phyloP scores from a whole-genome alignment of 2,329 filamentous ascomycete species.

The Diplodia scrobiculata region DNA sequence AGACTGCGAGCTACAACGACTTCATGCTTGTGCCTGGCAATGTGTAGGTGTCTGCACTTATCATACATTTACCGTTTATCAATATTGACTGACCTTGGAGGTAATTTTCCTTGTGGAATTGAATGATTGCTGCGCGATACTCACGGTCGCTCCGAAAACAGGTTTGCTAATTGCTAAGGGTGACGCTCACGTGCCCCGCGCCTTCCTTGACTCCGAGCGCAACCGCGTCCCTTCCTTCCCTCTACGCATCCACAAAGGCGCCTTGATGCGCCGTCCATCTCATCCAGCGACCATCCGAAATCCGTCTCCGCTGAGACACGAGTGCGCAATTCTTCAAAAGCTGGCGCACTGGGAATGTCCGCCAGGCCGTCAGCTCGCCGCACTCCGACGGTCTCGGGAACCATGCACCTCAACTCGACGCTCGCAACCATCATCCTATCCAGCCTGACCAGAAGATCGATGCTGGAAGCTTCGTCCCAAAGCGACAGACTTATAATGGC shows the following conservation, averaged over 20 bases:
- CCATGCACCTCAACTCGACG: background rate
- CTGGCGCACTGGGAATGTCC: too few species aligned
- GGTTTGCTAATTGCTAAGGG: background rate
- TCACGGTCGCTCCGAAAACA: background rate
- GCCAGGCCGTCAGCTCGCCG: background rate
- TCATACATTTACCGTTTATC: background rate
- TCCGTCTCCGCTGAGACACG: background rate
- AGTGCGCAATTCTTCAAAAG: background rate
- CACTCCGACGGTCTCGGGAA: background rate
- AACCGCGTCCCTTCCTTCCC: background rate
- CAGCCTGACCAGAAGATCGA: background rate
- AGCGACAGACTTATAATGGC: background rate
- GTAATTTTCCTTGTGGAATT: background rate
- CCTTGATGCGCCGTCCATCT: background rate
- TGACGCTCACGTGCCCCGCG: background rate
- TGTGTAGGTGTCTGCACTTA: background rate
- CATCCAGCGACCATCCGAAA: background rate
- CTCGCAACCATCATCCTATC: background rate
- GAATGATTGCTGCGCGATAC: background rate
- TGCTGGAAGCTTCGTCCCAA: background rate
- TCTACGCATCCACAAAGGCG: background rate
- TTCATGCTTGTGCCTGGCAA: too few species aligned
- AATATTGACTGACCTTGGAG: background rate
- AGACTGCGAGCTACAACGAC: too few species aligned
- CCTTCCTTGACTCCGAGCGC: background rate